phyloP scores from a whole-genome alignment of 768 basidiomycete species.

The Butyriboletus loyo region DNA sequence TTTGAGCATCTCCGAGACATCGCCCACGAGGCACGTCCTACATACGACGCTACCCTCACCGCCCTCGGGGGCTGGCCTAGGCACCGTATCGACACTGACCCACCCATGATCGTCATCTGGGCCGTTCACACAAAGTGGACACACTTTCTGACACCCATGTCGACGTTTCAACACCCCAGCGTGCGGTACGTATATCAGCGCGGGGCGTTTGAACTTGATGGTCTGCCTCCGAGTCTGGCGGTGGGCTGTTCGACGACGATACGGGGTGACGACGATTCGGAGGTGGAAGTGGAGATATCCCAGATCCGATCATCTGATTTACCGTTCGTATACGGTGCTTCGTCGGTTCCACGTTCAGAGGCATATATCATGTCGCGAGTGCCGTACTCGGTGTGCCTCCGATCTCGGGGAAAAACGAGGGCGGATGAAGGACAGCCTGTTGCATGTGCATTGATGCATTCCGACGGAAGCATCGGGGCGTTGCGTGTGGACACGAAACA shows the following conservation, averaged over 20 bases:
- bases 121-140: conserved; percentile 9
- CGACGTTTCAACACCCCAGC: neutral
- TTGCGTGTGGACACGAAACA: conserved; percentile 8
- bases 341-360: conserved; percentile 13
- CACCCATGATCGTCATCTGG: conserved; percentile 9
- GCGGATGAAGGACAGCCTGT: neutral
- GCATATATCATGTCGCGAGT: conserved; percentile 20
- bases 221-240: neutral
- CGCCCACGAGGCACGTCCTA: neutral
- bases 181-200: conserved; percentile 8
- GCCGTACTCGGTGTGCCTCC: conserved; percentile 24
- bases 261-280: neutral
- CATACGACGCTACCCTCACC: conserved; percentile 5
- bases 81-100: conserved; percentile 2
- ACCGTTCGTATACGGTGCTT: conserved; percentile 7
- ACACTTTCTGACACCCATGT: conserved; percentile 6
- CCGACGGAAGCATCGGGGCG: conserved; percentile 19
- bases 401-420: neutral
- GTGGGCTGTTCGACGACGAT: neutral
- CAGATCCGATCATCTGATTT: conserved; percentile 12
- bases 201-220: neutral
- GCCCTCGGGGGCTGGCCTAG: neutral
- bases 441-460: conserved; percentile 18
- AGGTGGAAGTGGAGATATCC: neutral
- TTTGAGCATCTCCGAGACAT: conserved; percentile 8